Evolutionary conservation across 495 filamentous ascomycete species (phyloP), one percentile per base, ranked within the genome.

Genomic region (Penicillium ucsense): DNA sequence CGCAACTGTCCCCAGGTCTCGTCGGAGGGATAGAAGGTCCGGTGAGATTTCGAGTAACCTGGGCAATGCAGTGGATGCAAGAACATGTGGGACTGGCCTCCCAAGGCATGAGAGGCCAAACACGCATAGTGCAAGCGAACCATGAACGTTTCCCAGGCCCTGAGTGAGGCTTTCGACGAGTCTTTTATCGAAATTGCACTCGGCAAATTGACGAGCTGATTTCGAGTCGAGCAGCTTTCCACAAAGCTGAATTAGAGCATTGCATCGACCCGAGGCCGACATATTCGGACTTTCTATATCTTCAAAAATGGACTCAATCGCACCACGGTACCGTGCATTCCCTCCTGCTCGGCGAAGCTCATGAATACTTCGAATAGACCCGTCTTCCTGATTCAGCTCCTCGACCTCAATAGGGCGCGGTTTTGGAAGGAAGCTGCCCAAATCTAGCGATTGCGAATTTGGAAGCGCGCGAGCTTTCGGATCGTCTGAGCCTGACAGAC

Each of bases 261-360:
- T 73, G 33, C 80, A 74, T 49, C 68, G 67, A 27, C 66, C 59
- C 4, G 76, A 74, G 7, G 52, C 53, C 34, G 77, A 76, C 27
- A 64, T 65, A n/a, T 64, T 47, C 5, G 75, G 67, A 35, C 76
- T 70, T 43, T 86, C 82, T 51, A 98, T 84, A 49, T 94, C 86
- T 47, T 94, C 88, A 48, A 95, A 74, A 7, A 94, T 72, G 42
- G 87, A 82, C 55, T 91, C 86, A 43, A 94, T 75, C 41, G 89
- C 85, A 53, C 88, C 81, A 5, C 83, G 66, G 47, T 94, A 89
- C 12, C 89, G 83, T 41, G 81, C 83, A 61, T 90, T 94, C 27
- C 83, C 82, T 6, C 92, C 92, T 35, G 88, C 82, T 52, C 88
- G 85, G 51, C 89, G 78, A 38, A 98, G 73, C 61, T 98, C 92